Evolutionary conservation across 371 early-diverging fungal genomes (phyloP).

Genomic region (Syncephalastrum monosporum): DNA sequence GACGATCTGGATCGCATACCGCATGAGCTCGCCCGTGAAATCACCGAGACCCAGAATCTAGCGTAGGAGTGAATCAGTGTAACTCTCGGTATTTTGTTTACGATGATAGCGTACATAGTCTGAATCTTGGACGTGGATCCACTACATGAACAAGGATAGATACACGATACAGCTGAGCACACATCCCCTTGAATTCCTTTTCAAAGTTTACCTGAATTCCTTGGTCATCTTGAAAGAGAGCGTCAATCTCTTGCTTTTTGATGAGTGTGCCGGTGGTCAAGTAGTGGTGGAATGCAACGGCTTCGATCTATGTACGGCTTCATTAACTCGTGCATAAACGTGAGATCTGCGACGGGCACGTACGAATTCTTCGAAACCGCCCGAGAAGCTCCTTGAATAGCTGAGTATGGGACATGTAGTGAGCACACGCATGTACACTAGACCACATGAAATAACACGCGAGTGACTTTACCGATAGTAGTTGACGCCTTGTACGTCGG

Average conservation of each 20-base stretch:
- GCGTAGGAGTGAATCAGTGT: background rate
- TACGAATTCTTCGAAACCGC: constrained; percentile 58
- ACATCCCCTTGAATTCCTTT: too few relatives aligned
- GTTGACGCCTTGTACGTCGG: constrained; percentile 52
- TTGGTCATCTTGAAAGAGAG: constrained; percentile 38
- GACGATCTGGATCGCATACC: constrained; percentile 57
- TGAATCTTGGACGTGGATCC: constrained; percentile 40
- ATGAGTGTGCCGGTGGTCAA: constrained; percentile 45
- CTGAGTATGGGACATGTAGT: constrained; percentile 10
- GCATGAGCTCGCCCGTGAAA: constrained; percentile 74
- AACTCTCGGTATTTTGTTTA: too few relatives aligned
- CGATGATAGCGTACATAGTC: constrained; percentile 45
- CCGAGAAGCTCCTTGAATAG: constrained; percentile 49
- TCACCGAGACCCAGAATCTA: constrained; percentile 60
- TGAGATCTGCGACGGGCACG: background rate
- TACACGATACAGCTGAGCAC: background rate
- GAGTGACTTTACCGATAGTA: constrained; percentile 32
- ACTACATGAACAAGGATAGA: constrained; percentile 12
- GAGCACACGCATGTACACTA: too few relatives aligned
- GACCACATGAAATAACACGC: background rate
- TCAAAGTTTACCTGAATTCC: constrained; percentile 18
- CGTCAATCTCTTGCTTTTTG: constrained; percentile 44
- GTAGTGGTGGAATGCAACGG: constrained; percentile 57
- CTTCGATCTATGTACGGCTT: constrained; percentile 51
- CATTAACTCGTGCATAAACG: background rate